Percentiles rank a stretch among this genome's conserved stretches.
phyloP scores from a whole-genome alignment of 106 monocot genomes.

The Gastrodia elata region DNA sequence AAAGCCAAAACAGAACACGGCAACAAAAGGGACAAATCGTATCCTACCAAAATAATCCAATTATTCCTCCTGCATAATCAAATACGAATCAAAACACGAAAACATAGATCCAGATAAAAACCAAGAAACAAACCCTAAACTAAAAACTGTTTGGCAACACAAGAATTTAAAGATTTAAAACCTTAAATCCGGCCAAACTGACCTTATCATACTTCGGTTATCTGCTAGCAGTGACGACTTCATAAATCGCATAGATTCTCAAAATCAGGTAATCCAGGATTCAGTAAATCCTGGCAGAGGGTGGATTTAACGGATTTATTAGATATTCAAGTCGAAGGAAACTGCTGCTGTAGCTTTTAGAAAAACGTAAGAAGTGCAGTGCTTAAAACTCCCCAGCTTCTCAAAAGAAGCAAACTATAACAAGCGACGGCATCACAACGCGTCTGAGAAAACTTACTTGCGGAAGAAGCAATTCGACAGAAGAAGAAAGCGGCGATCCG shows the following conservation, averaged over 20 bases:
- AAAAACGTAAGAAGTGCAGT: not conserved
- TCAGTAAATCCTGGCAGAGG: no score
- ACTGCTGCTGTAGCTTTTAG: no score
- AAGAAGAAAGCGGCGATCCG: not conserved
- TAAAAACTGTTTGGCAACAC: no score
- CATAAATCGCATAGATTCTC: no score
- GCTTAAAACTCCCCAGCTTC: not conserved
- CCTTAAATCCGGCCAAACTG: no score
- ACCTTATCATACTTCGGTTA: no score
- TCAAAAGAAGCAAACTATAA: not conserved
- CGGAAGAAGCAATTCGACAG: not conserved
- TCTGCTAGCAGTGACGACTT: no score
- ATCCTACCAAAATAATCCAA: not conserved
- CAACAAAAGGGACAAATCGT: not conserved
- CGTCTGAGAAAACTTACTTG: not conserved
- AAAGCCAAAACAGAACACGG: not conserved
- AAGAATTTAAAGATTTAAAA: no score
- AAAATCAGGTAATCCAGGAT: no score
- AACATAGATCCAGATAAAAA: not conserved
- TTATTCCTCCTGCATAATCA: not conserved
- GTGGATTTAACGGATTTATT: no score
- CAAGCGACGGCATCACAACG: not conserved
- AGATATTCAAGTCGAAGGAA: no score
- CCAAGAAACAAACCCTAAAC: not conserved
- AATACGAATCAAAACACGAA: not conserved